Base-by-base conservation (phyloP, 2,329 filamentous ascomycete genomes). In the Beauveria brongniartii region DNA sequence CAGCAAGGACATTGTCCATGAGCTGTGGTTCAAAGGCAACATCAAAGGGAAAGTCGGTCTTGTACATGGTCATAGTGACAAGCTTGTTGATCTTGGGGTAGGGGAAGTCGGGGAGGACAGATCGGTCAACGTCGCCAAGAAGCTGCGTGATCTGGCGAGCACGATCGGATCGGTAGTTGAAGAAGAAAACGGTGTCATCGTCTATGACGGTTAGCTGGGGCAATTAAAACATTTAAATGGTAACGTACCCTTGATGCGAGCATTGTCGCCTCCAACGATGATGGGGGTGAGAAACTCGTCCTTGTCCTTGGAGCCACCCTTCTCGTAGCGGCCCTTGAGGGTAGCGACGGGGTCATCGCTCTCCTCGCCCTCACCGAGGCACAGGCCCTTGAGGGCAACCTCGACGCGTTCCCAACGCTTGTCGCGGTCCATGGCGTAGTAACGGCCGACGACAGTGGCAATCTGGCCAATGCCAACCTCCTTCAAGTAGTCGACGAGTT, bases 101-200 rank as follows among this genome's bases (percentile, higher is more conserved):
- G 52, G 90, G 82, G 82, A 97, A 96, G 75, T 97, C 91, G 67
- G 92, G 90, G 67, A 85, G 84, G 61, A 92, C 92, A 26, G 91
- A 96, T 71, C 91, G 90, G 80, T 99, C 94, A 72, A 93, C 87
- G 74, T 90, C 90, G 68, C 94, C 94, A 60, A 99, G 81, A 50
- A 99, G 83, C 78, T 97, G 94, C 55, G 92, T 96, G 74, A 99
- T 89, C 77, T 99, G 94, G 69, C 94, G 90, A 58, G 93, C 93
- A 74, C 94, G 92, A 75, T 99, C 94, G 62, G 94, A 97, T 71
- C 94, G 91, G 83, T 99, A 99, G 86, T 99, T 99, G 90, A 99
- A 99, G 86, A 97, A 97, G 85, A 97, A 97, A 70, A 97, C 84
- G 59, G 91, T 93, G 73, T 99, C 94, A 67, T 89, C 83, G 72